Evolutionary conservation across 257 asterid genomes (phyloP).

Genomic region (Solanum peruvianum): DNA sequence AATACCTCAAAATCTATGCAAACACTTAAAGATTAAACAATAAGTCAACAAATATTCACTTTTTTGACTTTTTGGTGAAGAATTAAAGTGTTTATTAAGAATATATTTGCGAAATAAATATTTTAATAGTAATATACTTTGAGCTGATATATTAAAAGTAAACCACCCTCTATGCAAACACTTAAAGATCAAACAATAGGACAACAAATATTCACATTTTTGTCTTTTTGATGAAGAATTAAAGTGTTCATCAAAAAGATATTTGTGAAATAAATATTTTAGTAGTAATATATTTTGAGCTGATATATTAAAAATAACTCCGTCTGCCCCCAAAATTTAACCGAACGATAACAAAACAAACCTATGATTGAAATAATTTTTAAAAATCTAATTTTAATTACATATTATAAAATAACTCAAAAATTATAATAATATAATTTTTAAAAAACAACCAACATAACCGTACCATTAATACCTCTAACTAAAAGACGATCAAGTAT

Average conservation of each 20-base stretch:
- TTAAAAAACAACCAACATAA: too few relatives aligned
- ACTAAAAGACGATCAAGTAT: too few relatives aligned
- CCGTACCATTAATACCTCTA: not conserved
- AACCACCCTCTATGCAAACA: too few relatives aligned
- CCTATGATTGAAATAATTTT: too few relatives aligned
- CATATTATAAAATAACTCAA: not conserved
- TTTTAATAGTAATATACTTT: too few relatives aligned
- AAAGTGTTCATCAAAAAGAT: not conserved
- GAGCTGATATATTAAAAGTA: not conserved
- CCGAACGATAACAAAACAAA: not conserved
- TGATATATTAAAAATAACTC: too few relatives aligned
- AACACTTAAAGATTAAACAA: not conserved
- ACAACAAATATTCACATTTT: not conserved
- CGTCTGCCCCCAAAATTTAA: too few relatives aligned
- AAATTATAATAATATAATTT: too few relatives aligned
- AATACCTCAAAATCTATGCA: not conserved
- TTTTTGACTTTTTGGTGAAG: not conserved
- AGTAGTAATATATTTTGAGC: not conserved
- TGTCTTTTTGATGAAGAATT: too few relatives aligned
- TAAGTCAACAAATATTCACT: not conserved
- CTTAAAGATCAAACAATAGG: not conserved
- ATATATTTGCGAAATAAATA: too few relatives aligned
- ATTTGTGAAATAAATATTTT: too few relatives aligned
- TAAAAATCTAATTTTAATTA: too few relatives aligned
- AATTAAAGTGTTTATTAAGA: not conserved